phyloP scores from a whole-genome alignment of 345 rosid genomes.

The Raphanus raphanistrum region DNA sequence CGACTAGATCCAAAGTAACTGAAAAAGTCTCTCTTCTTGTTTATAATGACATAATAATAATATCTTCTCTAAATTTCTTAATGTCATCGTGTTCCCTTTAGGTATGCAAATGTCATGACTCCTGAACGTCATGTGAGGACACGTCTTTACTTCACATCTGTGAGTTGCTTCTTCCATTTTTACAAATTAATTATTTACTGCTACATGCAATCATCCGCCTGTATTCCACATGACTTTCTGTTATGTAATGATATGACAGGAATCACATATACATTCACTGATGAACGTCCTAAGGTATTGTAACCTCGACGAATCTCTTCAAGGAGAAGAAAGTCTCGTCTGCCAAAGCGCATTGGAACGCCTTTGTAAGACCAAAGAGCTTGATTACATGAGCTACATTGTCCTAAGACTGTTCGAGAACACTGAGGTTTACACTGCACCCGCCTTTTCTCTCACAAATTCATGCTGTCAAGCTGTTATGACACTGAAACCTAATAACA shows the following conservation, averaged over 20 bases:
- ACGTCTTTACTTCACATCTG: conserved; percentile 98
- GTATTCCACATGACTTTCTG: conserved; percentile 9
- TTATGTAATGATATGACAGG: conserved; percentile 51
- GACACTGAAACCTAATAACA: not conserved
- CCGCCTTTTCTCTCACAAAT: not conserved
- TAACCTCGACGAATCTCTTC: conserved; percentile 95
- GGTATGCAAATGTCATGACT: conserved; percentile 98
- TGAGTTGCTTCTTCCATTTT: conserved; percentile 45
- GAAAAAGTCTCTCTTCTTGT: not conserved
- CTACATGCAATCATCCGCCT: not conserved
- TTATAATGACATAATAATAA: not conserved
- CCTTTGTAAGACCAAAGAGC: conserved; percentile 82
- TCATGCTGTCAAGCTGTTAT: not conserved
- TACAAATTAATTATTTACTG: not conserved
- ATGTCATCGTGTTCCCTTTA: conserved; percentile 26
- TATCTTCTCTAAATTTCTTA: conserved; percentile 15
- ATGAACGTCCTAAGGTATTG: conserved; percentile 95
- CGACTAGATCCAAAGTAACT: conserved; percentile 91
- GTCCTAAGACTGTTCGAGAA: conserved; percentile 94
- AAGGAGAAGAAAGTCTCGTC: conserved; percentile 88
- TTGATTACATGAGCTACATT: conserved; percentile 98
- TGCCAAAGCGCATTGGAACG: conserved; percentile 76
- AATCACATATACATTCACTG: conserved; percentile 96
- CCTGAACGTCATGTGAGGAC: conserved; percentile 98
- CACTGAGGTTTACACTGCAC: conserved; percentile 55